Evolutionary conservation across 106 monocot species (phyloP).

Genomic region (Apostasia shenzhenica): DNA sequence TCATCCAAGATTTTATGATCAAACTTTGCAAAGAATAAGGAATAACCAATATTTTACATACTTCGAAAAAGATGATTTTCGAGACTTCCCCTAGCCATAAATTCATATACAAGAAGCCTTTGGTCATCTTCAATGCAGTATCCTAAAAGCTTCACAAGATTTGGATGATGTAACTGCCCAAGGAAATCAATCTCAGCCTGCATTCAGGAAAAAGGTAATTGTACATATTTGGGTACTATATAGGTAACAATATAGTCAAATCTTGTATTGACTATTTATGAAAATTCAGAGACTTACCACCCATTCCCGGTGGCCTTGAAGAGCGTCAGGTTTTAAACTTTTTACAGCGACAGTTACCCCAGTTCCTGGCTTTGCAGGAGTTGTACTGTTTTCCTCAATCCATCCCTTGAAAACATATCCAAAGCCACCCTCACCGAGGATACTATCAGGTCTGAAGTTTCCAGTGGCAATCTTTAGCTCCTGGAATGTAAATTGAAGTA

Average conservation of each 20-base stretch:
- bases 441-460: constrained; percentile 92
- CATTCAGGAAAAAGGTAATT: not conserved
- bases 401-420: constrained; percentile 94
- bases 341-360: constrained; percentile 90
- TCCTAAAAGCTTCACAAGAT: constrained; percentile 91
- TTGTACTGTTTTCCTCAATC: constrained; percentile 82
- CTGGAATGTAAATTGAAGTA: constrained; percentile 76
- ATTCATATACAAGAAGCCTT: constrained; percentile 84
- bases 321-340: constrained; percentile 76
- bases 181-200: constrained; percentile 90
- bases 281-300: constrained; percentile 43
- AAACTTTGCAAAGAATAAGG: constrained; percentile 5
- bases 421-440: constrained; percentile 93
- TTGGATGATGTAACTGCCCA: constrained; percentile 76
- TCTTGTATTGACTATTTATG: too few species aligned
- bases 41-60: constrained; percentile 23
- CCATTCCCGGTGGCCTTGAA: constrained; percentile 94
- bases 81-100: constrained; percentile 88
- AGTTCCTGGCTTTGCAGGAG: constrained; percentile 90
- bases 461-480: constrained; percentile 87
- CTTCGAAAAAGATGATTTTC: constrained; percentile 95
- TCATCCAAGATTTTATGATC: not conserved
- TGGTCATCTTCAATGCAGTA: constrained; percentile 91
- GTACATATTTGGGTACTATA: not conserved
- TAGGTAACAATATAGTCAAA: too few species aligned